A percentile compares a stretch with the other conserved stretches of the same genome.
phyloP scores from a whole-genome alignment of 306 rosid genomes.

The Lathyrus aphaca region DNA sequence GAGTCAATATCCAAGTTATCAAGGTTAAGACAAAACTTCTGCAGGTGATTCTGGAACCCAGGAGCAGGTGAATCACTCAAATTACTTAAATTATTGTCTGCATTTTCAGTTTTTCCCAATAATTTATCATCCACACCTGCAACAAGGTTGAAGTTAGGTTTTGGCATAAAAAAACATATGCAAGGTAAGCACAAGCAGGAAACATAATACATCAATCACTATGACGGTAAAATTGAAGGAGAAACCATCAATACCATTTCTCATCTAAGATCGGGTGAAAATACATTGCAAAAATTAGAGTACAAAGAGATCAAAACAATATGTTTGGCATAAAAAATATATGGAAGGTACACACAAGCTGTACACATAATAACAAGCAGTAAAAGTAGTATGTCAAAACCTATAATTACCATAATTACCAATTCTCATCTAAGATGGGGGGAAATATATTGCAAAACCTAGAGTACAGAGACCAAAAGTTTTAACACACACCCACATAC shows the following conservation, averaged over 20 bases:
- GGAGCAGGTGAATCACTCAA: slow-evolving; percentile 58
- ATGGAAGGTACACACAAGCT: too few relatives aligned
- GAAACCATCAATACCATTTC: neutral
- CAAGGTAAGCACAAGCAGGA: neutral
- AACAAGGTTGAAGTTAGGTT: slow-evolving; percentile 33
- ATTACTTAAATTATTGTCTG: slow-evolving; percentile 60
- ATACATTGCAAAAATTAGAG: neutral
- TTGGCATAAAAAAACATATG: neutral
- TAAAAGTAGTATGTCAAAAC: neutral
- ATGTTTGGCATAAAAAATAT: too few relatives aligned
- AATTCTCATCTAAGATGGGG: neutral
- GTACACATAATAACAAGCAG: too few relatives aligned
- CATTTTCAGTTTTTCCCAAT: slow-evolving; percentile 54
- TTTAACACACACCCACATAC: neutral
- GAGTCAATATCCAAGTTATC: slow-evolving; percentile 68
- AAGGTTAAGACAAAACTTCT: slow-evolving; percentile 59
- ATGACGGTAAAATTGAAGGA: neutral
- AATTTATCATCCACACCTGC: slow-evolving; percentile 84
- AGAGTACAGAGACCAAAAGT: neutral
- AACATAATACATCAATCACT: neutral
- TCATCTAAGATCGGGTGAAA: neutral
- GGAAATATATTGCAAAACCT: neutral
- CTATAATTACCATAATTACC: neutral
- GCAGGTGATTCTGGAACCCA: slow-evolving; percentile 52
- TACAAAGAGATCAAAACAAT: neutral